Conservation (phyloP, 371 early-diverging fungal genomes). For the Actinomucor elegans region DNA sequence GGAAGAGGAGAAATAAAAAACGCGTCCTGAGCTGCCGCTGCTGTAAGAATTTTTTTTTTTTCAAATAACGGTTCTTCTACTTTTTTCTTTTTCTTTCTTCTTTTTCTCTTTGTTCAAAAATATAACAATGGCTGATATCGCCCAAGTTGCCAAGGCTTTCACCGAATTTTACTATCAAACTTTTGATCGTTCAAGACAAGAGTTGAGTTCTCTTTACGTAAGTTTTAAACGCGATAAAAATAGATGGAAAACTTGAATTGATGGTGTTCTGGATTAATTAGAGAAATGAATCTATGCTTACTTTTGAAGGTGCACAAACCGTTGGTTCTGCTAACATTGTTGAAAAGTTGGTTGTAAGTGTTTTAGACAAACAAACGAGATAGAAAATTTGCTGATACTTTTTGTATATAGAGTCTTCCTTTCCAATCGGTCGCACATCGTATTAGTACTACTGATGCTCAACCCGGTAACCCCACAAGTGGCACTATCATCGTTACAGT, state of each 20-base stretch:
- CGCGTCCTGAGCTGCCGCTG: too few species aligned
- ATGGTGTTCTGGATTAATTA: slow-evolving; percentile 29
- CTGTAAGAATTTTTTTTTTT: too few species aligned
- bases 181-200: slow-evolving; percentile 71
- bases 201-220: slow-evolving; percentile 82
- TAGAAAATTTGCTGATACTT: background rate
- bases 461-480: slow-evolving; percentile 61
- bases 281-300: slow-evolving; percentile 80
- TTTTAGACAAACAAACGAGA: background rate
- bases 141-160: slow-evolving; percentile 70
- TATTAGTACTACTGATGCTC: slow-evolving; percentile 75
- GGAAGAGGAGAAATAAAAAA: too few species aligned
- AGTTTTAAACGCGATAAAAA: slow-evolving; percentile 17
- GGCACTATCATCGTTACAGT: slow-evolving; percentile 72
- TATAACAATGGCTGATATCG: slow-evolving; percentile 23
- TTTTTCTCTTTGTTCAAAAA: background rate
- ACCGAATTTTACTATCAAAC: slow-evolving; percentile 81
- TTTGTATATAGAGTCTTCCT: slow-evolving; percentile 62
- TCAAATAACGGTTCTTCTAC: too few species aligned
- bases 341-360: slow-evolving; percentile 80
- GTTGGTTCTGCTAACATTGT: slow-evolving; percentile 61
- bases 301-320: slow-evolving; percentile 78
- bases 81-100: background rate
- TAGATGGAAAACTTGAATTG: background rate
- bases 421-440: slow-evolving; percentile 74